phyloP scores from a whole-genome alignment of 257 asterid species.

The Lithospermum erythrorhizon region DNA sequence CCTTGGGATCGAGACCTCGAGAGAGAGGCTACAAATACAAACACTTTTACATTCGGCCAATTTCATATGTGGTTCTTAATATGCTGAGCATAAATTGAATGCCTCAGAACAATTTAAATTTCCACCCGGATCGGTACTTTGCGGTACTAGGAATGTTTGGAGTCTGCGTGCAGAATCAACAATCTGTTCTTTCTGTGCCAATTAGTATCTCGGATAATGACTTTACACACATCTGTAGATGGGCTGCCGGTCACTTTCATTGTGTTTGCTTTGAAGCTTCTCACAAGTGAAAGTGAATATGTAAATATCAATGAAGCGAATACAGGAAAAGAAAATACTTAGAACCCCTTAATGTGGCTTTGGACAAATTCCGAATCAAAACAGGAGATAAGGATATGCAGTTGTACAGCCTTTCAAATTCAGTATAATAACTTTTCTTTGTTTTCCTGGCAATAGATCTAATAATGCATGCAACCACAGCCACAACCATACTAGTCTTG shows the following conservation, averaged over 20 bases:
- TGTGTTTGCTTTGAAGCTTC: conserved; percentile 81
- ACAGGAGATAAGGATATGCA: too few species aligned
- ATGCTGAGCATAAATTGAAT: conserved; percentile 73
- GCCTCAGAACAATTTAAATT: conserved; percentile 82
- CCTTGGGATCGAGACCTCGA: conserved; percentile 43
- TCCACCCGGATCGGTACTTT: conserved; percentile 94
- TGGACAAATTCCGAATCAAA: neutral
- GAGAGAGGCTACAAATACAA: conserved; percentile 80
- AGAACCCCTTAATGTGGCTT: neutral
- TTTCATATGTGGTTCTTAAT: too few species aligned
- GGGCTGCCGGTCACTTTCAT: conserved; percentile 95
- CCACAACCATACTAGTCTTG: too few species aligned
- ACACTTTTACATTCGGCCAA: conserved; percentile 97
- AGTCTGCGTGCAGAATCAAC: conserved; percentile 85
- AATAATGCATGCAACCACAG: neutral
- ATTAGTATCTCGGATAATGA: conserved; percentile 88
- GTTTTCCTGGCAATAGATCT: too few species aligned
- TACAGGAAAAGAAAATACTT: neutral
- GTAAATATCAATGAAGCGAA: neutral
- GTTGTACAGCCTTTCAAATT: too few species aligned
- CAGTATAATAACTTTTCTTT: too few species aligned
- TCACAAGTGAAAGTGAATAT: conserved; percentile 37
- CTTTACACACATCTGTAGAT: conserved; percentile 85
- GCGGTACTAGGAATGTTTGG: conserved; percentile 58
- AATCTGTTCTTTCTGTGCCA: conserved; percentile 92